Evolutionary conservation across 2,329 filamentous ascomycete species (phyloP), one percentile per base, ranked within the genome.

Genomic region (Dothistroma pini): DNA sequence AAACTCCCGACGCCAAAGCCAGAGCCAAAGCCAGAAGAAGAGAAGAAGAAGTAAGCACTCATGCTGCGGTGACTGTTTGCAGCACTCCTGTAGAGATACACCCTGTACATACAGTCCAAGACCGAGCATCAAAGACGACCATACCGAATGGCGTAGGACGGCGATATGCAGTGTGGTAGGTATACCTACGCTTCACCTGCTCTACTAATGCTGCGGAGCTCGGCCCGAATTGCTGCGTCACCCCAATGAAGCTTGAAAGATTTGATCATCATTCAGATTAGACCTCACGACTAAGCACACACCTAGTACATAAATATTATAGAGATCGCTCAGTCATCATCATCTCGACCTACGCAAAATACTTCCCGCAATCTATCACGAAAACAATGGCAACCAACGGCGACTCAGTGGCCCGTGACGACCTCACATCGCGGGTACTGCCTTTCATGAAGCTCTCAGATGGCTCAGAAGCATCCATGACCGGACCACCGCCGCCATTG

Each of bases 1-100:
- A 96, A 96, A 81, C 83, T 99, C 65, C 95, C 96, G 31, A 96
- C 90, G 54, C 90, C 95, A 57, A 96, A 97, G 81, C 93, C 95
- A 4, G 95, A 99, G 80, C 89, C 91, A 73, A 91, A 91, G 82
- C 88, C 89, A 76, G 90, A 93, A 76, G 90, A 93, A 79, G 85
- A 89, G 71, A 96, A 97, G 88, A 96, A 97, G 83, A 65, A 67
- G 54, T 65, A 57, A 54, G 38, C 41, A 19, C 75, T 71, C 0
- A 76, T 74, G 3, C 69, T 73, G 29, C 74, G 66, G 51, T 78
- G 74, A 56, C 31, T 19, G 77, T 74, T 72, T 56, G n/a, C 52
- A 35, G 35, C 49, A 41, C 53, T 50, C 53, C n/a, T 56, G 58
- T 60, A 60, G 52, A 55, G 25, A 56, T 60, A 60, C 44, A 47